Conservation (phyloP, 208 protist genomes). For the Balamuthia mandrillaris region DNA sequence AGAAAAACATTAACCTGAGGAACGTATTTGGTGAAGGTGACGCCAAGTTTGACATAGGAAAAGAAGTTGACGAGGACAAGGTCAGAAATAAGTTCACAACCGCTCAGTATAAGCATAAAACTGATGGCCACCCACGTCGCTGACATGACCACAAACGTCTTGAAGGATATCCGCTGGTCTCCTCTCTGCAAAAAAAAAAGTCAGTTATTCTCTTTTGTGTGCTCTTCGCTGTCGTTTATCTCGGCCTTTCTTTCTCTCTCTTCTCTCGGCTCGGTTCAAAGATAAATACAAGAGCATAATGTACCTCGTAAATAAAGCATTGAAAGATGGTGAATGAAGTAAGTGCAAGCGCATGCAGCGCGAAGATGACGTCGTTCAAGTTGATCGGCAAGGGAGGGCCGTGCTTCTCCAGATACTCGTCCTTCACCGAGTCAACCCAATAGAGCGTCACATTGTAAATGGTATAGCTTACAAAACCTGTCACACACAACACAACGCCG, state of each 20-base stretch:
- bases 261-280: too few relatives aligned
- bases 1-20: conserved; percentile 3
- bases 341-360: not conserved
- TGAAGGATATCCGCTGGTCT: not conserved
- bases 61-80: not conserved
- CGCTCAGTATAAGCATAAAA: not conserved
- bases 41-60: not conserved
- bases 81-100: too few relatives aligned
- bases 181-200: not conserved
- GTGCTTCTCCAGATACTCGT: not conserved
- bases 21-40: not conserved
- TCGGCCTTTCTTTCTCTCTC: too few relatives aligned
- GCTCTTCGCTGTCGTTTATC: too few relatives aligned
- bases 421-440: not conserved
- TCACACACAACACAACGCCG: too few relatives aligned
- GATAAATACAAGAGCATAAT: too few relatives aligned
- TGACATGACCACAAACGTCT: not conserved
- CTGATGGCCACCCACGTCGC: not conserved
- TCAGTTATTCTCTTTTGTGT: too few relatives aligned
- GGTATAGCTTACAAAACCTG: conserved; percentile 25
- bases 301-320: conserved; percentile 24
- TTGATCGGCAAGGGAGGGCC: not conserved
- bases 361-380: not conserved
- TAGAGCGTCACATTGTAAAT: too few relatives aligned
- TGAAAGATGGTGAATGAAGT: conserved; percentile 1